Evolutionary conservation across 2,329 filamentous ascomycete genomes (phyloP), one percentile per base, ranked within the genome.

Genomic region (Fusarium chuoi): DNA sequence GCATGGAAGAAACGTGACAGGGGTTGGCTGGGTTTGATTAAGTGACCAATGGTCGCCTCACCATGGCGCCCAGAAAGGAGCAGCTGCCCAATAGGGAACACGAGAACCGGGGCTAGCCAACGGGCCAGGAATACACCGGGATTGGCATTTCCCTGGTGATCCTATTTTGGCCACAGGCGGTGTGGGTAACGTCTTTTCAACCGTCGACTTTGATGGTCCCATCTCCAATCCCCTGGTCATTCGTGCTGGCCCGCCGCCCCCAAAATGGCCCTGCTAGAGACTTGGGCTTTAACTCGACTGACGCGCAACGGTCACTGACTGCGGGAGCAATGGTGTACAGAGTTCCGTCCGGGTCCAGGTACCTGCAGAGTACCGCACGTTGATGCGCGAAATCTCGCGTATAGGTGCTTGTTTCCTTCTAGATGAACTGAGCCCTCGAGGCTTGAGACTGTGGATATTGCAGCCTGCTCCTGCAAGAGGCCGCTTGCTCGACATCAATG

Each of bases 1-100:
- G 84, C 85, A 87, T 87, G 84, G 84, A 81, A 84, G 82, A 85
- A 85, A 85, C 81, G 84, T 84, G 85, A 86, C 83, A 85, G 82
- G 85, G 85, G 79, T 79, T 78, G 75, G 79, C 82, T 82, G 83
- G 82, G 83, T 84, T 83, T 84, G 82, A 88, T 88, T 84, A 85
- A 84, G 80, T 82, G 82, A 76, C 87, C 87, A 89, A 88, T 89
- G 82, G 83, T 78, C 78, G 79, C 68, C 63, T 74, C 75, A 77
- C 63, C 72, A 76, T 67, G 75, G 81, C 80, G 80, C 81, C 81
- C 82, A 83, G 83, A 81, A 80, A 81, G 83, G 81, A 81, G 78
- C 79, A 82, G 77, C 80, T 86, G 83, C 85, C 87, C 84, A 88
- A 89, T 86, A 77, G 80, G 83, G 85, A 80, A 85, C 81, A 80